Evolutionary conservation across 2,329 filamentous ascomycete species (phyloP), one percentile per base, ranked within the genome.

Genomic region (Penicillium sp.): DNA sequence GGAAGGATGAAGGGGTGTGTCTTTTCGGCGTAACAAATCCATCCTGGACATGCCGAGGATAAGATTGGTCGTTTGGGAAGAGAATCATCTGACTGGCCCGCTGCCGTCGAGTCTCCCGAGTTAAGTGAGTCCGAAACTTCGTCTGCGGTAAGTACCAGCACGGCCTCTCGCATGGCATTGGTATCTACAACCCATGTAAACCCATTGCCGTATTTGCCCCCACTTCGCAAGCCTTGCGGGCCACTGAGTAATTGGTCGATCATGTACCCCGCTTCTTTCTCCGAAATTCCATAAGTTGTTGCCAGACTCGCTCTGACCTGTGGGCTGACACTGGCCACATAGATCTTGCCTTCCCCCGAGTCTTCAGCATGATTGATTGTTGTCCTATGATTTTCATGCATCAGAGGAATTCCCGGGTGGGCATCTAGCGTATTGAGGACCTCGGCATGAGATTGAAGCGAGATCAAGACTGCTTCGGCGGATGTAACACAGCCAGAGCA

Each of bases 11-110:
- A 88, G 1, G 94, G 91, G 68, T 99, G 94, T 51, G 93, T 97
- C 77, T 99, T 97, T 73, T 99, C 94, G 26, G 93, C 93, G 68
- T 99, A 99, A 76, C 94, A 99, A 52, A 99, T 93, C 92, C 95
- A 99, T 7, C 94, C 94, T 0, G 94, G 94, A 71, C 94, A 99
- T 18, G 91, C 91, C 3, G 92, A 92, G 8, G 92, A 91, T 40
- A 99, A 81, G 26, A 79, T 71, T 19, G 77, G 78, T 23, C 67
- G 70, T 49, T 74, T 74, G 2, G 76, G 71, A 35, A 61, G 52
- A 29, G 68, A 39, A 36, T 61, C 66, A 26, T 57, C 49, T 18
- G 36, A 27, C 61, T 60, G 29, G 44, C 55, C 52, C 13, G 57
- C 50, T 16, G 57, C 26, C 47, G 57, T 16, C 8, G 58, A 42